These are phyloP conservation scores for Cladosporium sp. DNA, from an alignment of 2,329 filamentous ascomycete species.

Conservation along the genomic window DNA sequence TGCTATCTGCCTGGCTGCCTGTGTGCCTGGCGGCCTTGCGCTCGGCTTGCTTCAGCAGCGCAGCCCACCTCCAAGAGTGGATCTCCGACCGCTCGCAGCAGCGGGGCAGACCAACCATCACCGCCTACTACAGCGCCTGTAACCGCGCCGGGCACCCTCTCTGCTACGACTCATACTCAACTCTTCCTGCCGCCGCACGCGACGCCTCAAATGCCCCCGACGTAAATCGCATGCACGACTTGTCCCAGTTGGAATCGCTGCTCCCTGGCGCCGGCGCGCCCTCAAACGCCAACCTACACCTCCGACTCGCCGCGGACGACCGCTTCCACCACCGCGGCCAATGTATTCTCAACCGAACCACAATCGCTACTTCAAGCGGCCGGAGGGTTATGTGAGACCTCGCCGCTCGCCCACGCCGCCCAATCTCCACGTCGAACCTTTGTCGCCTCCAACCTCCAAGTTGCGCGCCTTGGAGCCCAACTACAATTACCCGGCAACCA, in stretches of 20 bases:
- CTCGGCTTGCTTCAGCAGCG: not conserved
- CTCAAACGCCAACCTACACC: conserved; percentile 7
- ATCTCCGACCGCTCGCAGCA: not conserved
- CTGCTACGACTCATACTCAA: conserved; percentile 14
- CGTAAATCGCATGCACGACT: not conserved
- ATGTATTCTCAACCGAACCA: conserved; percentile 17
- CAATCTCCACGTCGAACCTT: conserved; percentile 35
- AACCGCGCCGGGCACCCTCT: not conserved
- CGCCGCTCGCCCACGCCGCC: conserved; percentile 37
- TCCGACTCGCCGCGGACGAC: conserved; percentile 11
- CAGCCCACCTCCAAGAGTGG: conserved; percentile 2
- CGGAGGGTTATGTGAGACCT: conserved; percentile 20
- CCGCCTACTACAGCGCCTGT: conserved; percentile 1
- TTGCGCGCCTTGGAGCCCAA: conserved; percentile 34
- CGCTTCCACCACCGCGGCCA: not conserved
- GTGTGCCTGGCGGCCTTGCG: not conserved
- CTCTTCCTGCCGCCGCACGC: not conserved
- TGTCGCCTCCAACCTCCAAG: conserved; percentile 32
- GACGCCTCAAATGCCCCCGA: not conserved
- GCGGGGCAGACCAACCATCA: not conserved
- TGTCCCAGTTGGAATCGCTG: conserved; percentile 4
- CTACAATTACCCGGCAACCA: conserved; percentile 37
- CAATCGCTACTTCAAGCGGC: conserved; percentile 35
- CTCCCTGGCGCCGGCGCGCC: conserved; percentile 13
- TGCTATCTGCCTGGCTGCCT: not conserved